Conservation (phyloP, 1,139 yeast species). For the Geotrichum histeridarum region DNA sequence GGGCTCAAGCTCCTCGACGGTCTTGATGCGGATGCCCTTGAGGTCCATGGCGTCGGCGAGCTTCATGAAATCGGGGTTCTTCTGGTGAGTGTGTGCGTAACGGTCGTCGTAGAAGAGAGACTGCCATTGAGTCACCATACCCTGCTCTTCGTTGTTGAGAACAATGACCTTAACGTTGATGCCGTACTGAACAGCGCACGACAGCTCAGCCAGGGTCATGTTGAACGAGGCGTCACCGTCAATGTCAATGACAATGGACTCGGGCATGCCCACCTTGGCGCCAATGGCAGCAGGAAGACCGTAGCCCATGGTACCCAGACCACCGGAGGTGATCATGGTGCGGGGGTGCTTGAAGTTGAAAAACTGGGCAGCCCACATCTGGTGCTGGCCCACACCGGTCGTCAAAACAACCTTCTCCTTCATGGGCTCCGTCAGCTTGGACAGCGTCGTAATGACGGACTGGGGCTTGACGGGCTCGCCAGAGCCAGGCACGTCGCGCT, state of each 20-base stretch:
- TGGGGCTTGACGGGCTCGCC: conserved; percentile 88
- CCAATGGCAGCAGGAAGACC: conserved; percentile 98
- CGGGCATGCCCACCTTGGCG: conserved; percentile 94
- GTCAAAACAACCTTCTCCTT: conserved; percentile 78
- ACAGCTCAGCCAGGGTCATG: conserved; percentile 91
- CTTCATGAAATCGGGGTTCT: conserved; percentile 87
- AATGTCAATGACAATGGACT: conserved; percentile 88
- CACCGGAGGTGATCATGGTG: conserved; percentile 94
- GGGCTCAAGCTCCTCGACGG: conserved; percentile 58
- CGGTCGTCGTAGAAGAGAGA: conserved; percentile 93
- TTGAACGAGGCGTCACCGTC: conserved; percentile 98
- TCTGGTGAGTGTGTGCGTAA: conserved; percentile 93
- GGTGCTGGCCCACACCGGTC: conserved; percentile 99
- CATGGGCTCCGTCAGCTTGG: conserved; percentile 59
- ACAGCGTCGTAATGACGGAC: conserved; percentile 74
- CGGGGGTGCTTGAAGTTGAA: conserved; percentile 90
- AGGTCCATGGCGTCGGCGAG: conserved; percentile 92
- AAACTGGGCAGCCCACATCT: conserved; percentile 99
- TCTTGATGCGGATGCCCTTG: conserved; percentile 68
- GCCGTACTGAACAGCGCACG: conserved; percentile 89
- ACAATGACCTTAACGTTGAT: conserved; percentile 87
- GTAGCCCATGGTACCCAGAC: conserved; percentile 97
- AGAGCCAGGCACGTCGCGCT: conserved; percentile 48
- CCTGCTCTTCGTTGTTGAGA: conserved; percentile 95
- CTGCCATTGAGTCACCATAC: conserved; percentile 99